Evolutionary conservation across 352 stramenopile species (phyloP), one percentile per base, ranked within the genome.

Genomic region (Globisporangium barbulae): DNA sequence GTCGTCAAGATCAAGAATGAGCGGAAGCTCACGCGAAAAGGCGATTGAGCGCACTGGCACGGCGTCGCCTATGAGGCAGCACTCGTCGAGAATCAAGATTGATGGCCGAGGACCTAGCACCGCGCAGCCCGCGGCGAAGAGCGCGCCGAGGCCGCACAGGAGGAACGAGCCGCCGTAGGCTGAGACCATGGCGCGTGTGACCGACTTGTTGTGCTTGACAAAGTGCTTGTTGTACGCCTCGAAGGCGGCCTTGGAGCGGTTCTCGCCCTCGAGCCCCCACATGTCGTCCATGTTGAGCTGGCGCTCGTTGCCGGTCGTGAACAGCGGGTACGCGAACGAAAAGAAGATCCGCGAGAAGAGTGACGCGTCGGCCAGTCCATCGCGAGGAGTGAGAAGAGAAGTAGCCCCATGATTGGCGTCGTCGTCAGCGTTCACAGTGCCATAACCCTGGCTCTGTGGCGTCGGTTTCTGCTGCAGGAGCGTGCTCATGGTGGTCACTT

Each of bases 201-300:
- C 61, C 6, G 59, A 72, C 17, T 67, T 52, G 49, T 67, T 35
- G 19, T 72, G 57, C 8, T 12, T 8, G 5, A 76, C 57, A 28
- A 28, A 28, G 7, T 47, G 54, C 5, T 71, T 41, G 47, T 65
- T 76, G 10, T 75, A 50, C 17, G 0, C 13, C 31, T 66, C 54
- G 65, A 71, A 84, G 0, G 37, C 25, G 1, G 59, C 47, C 28
- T 70, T 69, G 25, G 25, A 28, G 8, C 59, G 35, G 61, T 80
- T 78, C 22, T 69, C 60, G 10, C 52, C 57, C 15, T 73, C 60
- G 30, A 78, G 74, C 17, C 77, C 65, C 73, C 75, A 84, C 56
- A 90, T 22, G 57, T 87, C 78, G 10, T 72, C 50, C 9, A 63
- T 35, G 21, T 79, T 19, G 22, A 90, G 69, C 65, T 83, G 75